Base-by-base conservation (phyloP, 345 rosid species). In the Hibiscus syriacus region DNA sequence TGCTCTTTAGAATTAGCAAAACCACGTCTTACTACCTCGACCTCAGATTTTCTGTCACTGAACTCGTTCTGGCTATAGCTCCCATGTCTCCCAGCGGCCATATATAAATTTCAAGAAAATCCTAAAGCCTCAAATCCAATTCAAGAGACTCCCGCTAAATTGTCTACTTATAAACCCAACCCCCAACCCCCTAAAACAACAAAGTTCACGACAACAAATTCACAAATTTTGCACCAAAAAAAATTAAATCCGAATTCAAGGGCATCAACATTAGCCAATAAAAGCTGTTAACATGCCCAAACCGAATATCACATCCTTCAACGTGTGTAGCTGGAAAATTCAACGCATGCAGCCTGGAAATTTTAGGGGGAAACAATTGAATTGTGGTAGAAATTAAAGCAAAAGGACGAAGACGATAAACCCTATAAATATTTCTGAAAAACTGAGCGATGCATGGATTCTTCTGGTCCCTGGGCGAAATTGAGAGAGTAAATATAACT, bases 61-160 rank as follows among this genome's bases (percentile, higher is more conserved):
- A 82, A 65, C 73, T 90, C 97, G 29, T 75, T 81, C 72, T 85
- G 92, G 10, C 83, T 77, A 69, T 82, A 87, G 54, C 87, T 85
- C 54, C 87, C 84, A 79, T 81, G 86, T 76, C 90, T 86, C 81
- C 97, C 92, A 76, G 96, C 84, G n/a, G 97, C 95, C 98, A 92
- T 92, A 49, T 2, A 79, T 68, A 58, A 49, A 70, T 11, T 53
- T 13, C 38, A 70, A 26, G 55, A 72, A 56, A 19, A n/a, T n/a
- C n/a, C 12, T 16, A 45, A 72, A 61, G 43, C 36, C 55, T 32
- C 19, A 68, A 30, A 17, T 4, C 38, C 57, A 66, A 64, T 36
- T 19, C 65, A 69, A 32, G 70, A 67, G 19, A 23, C 41, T 55
- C 67, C 71, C 72, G 72, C 72, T 46, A 56, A 79, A 71, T 20